Base-by-base conservation (phyloP, 2,329 filamentous ascomycete genomes). In the Fusarium newnesense region DNA sequence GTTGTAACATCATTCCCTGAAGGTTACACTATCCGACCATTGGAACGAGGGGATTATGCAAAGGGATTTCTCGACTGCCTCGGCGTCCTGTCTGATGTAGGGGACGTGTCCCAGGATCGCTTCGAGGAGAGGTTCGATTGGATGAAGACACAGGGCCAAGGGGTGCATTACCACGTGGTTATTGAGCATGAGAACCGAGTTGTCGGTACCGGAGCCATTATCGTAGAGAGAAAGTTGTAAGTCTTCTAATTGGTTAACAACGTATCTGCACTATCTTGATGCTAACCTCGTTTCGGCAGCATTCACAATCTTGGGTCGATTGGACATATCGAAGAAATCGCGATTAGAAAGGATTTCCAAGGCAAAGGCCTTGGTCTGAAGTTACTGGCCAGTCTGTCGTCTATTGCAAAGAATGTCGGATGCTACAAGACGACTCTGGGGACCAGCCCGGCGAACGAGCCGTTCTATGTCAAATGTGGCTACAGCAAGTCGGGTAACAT, bases 321-420 rank as follows among this genome's bases (percentile, higher is more conserved):
- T 43, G 53, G 53, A 43, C 53, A 56, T 34, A 43, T 56, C 11
- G 53, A 56, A 11, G 53, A 56, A 56, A 56, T 56, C n/a, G 53
- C 53, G 4, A 43, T 56, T 0, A n/a, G 21, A 4, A 43, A 56
- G 10, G 53, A 56, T 4, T 56, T 43, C 16, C 53, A 56, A 26
- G 21, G 37, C 4, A 56, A 56, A 24, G 53, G 53, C 0, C 53
- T 56, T 26, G 53, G 53, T 8, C n/a, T 56, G 4, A 56, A 56
- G 37, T 8, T 56, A 24, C 28, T 56, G 16, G 28, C 53, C 4
- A 56, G 53, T 5, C 2, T 56, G 9, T 32, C 37, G 16, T 56
- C 53, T 9, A 26, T 56, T 32, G 53, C 53, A 10, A 56, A 43
- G 28, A 56, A 56, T 11, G 53, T 43, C 16, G 53, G 53, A 7